Conservation (phyloP, 345 rosid species). For the Syzygium grande region DNA sequence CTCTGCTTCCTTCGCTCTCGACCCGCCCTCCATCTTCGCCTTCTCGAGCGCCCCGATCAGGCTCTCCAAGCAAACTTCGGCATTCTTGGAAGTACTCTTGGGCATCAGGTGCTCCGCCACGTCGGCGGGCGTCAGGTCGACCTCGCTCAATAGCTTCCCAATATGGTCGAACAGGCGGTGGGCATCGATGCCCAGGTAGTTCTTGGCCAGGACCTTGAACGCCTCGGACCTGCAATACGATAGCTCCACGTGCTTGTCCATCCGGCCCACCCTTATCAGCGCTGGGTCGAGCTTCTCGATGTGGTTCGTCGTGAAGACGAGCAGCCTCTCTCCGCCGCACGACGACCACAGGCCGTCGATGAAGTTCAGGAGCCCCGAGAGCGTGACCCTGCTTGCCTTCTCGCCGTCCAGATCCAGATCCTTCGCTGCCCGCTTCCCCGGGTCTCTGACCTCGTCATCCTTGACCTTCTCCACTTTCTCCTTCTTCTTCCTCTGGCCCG, state of each 20-base stretch:
- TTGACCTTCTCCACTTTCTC: not conserved
- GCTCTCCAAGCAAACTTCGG: not conserved
- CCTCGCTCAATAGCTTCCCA: not conserved
- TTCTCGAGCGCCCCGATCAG: not conserved
- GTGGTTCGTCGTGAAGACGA: slow-evolving; percentile 15
- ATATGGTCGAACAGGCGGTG: not conserved
- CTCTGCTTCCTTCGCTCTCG: too few species aligned
- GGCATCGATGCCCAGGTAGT: not conserved
- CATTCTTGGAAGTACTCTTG: not conserved
- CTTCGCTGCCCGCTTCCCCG: not conserved
- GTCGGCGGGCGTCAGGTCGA: slow-evolving; percentile 10
- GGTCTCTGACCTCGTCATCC: not conserved
- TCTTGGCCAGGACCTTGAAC: slow-evolving; percentile 4
- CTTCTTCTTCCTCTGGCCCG: slow-evolving; percentile 8
- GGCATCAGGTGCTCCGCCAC: slow-evolving; percentile 16
- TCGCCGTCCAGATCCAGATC: not conserved
- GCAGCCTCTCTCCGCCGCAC: slow-evolving; percentile 10
- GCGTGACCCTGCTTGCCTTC: slow-evolving; percentile 11
- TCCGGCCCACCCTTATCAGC: slow-evolving; percentile 15
- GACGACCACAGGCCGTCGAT: slow-evolving; percentile 19
- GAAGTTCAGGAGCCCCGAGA: slow-evolving; percentile 16
- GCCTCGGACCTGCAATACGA: slow-evolving; percentile 3
- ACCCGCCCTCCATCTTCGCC: too few species aligned
- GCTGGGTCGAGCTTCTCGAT: slow-evolving; percentile 16
- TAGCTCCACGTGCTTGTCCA: slow-evolving; percentile 20